Conservation (phyloP, 2,329 filamentous ascomycete genomes). For the Phaeosphaeriaceae sp. region DNA sequence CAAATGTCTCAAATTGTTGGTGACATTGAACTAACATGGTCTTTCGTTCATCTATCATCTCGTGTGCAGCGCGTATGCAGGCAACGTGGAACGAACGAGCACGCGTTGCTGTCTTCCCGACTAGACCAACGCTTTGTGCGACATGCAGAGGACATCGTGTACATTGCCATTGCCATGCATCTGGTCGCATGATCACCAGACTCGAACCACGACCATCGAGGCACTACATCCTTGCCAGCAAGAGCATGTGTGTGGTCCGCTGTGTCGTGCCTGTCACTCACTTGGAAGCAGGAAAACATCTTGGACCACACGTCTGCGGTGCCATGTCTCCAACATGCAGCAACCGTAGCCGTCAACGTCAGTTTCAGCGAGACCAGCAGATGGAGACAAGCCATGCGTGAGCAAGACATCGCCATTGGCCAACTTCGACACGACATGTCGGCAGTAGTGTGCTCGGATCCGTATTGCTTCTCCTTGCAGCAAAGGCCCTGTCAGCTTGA, state of each 20-base stretch:
- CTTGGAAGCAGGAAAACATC: not conserved
- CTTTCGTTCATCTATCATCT: not conserved
- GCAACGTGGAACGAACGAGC: slow-evolving; percentile 41
- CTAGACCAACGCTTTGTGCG: not conserved
- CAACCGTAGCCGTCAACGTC: slow-evolving; percentile 1
- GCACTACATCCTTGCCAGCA: not conserved
- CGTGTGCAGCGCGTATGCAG: slow-evolving; percentile 14
- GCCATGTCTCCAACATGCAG: not conserved
- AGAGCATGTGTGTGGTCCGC: not conserved
- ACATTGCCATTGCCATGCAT: slow-evolving; percentile 4
- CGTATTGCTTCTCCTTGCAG: slow-evolving; percentile 9
- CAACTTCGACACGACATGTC: slow-evolving; percentile 4
- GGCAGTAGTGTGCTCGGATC: not conserved
- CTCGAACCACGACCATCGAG: slow-evolving; percentile 1
- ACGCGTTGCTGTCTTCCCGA: slow-evolving; percentile 10
- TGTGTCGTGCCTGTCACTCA: slow-evolving; percentile 1
- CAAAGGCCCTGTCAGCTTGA: slow-evolving; percentile 7
- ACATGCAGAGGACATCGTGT: slow-evolving; percentile 5
- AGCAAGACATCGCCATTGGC: not conserved
- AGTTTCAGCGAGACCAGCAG: not conserved
- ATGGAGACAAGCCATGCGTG: not conserved
- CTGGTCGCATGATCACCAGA: slow-evolving; percentile 15
- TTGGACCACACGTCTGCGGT: not conserved
- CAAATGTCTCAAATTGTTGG: not conserved
- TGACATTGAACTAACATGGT: not conserved